phyloP scores from a whole-genome alignment of 1,139 yeast species.

The Citeromyces hawaiiensis region DNA sequence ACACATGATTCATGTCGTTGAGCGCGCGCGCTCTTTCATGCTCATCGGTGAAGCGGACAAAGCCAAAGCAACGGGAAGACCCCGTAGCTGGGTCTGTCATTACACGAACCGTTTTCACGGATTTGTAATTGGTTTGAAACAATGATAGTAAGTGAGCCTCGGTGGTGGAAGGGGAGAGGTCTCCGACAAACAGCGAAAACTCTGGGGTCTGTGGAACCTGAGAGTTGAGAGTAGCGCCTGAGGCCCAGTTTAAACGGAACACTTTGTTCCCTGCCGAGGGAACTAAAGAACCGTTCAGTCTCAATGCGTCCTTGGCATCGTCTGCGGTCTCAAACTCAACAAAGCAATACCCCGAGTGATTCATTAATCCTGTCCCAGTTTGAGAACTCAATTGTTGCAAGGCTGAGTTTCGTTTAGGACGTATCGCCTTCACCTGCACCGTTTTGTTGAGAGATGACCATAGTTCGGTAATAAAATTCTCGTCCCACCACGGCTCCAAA shows the following conservation, averaged over 20 bases:
- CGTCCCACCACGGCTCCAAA: slow-evolving; percentile 78
- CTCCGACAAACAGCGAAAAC: slow-evolving; percentile 77
- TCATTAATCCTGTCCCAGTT: slow-evolving; percentile 18
- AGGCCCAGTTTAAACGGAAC: slow-evolving; percentile 79
- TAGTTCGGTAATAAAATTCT: slow-evolving; percentile 44
- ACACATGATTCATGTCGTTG: slow-evolving; percentile 69
- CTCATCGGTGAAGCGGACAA: slow-evolving; percentile 68
- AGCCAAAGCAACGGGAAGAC: slow-evolving; percentile 79
- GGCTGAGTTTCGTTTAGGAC: slow-evolving; percentile 24
- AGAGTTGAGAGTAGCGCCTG: slow-evolving; percentile 42
- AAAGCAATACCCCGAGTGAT: slow-evolving; percentile 74
- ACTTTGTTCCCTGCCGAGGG: slow-evolving; percentile 43
- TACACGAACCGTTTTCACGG: slow-evolving; percentile 75
- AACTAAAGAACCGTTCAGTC: slow-evolving; percentile 55
- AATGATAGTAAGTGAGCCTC: slow-evolving; percentile 56
- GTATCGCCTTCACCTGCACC: slow-evolving; percentile 48
- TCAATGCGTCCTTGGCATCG: slow-evolving; percentile 58
- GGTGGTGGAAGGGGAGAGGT: slow-evolving; percentile 62
- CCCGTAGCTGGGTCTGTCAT: slow-evolving; percentile 75
- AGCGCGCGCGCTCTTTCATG: slow-evolving; percentile 68
- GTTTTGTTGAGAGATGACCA: slow-evolving; percentile 43
- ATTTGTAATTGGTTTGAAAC: slow-evolving; percentile 59
- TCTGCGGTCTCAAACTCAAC: slow-evolving; percentile 61
- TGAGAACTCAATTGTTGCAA: slow-evolving; percentile 17
- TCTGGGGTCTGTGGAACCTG: slow-evolving; percentile 31